Base-by-base conservation (phyloP, 2,329 filamentous ascomycete genomes). In the Pestalotiopsis sp. region DNA sequence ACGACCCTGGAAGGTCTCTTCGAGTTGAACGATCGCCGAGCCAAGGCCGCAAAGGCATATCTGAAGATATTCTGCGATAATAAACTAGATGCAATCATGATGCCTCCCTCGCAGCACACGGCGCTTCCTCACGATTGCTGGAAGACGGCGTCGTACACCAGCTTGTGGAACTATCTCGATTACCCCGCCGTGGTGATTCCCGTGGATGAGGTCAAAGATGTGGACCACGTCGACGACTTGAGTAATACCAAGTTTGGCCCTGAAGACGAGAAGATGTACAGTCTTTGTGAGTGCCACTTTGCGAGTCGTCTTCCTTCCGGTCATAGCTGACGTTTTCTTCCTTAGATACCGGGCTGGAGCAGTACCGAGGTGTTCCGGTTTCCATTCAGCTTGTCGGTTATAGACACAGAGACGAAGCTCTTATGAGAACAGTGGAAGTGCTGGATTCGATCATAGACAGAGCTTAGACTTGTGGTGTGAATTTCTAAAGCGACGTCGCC, bases 141-240 rank as follows among this genome's bases (percentile, higher is more conserved):
- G 74, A 81, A 83, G 0, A 36, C 80, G 0, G 78, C 82, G 1
- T 75, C 80, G 0, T 87, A 86, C 66, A 88, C 87, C 0, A 74
- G 82, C 17, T 68, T 88, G 40, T 82, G 82, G 74, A 90, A 89
- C 68, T 25, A 87, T 12, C 71, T 89, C 4, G 85, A 89, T 72
- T 87, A 87, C 74, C 84, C 87, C 1, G 83, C 82, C 4, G 72
- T 84, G 27, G 82, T 85, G 1, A 86, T 90, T 70, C 87, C 87
- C 0, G 86, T 83, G 1, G 81, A 73, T 60, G 23, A 74, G 58
- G 73, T 77, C 40, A 70, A 59, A 59, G 72, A 75, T 1, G 58
- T 65, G 9, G 77, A 78, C 62, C n/a, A 41, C 1, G 67, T 68
- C 9, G 76, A 78, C 59, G 73, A 76, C 69, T 25, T 72, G 49